Evolutionary conservation across 805 yeast genomes (phyloP), one percentile per base, ranked within the genome.

Genomic region (Pichia paraexigua): DNA sequence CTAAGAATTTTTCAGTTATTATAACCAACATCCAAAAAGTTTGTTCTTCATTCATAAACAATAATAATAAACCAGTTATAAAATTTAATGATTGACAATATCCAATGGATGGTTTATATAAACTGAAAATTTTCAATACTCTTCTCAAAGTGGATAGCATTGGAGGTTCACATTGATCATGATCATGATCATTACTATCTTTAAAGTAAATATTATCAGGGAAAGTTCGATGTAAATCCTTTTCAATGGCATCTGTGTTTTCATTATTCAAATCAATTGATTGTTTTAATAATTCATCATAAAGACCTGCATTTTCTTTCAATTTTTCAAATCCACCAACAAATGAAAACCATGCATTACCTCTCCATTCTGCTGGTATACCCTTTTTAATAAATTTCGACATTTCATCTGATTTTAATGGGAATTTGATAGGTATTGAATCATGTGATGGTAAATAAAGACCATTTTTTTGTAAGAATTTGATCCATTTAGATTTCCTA

Each of bases 21-120:
- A 91, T 87, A 2, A 88, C 96, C 60, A 92, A 74, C 95, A 94
- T 85, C 98, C 99, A 92, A 64, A 94, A 92, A 0, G 96, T 82
- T 61, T 92, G 98, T 61, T 92, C 99, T 64, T 92, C 99, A 56
- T 81, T 86, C 83, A 92, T 76, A 63, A 92, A 90, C 11, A 94
- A 71, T 44, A 94, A 71, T 42, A 94, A 68, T 52, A 90, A 74
- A 0, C 97, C 99, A 2, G 95, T 95, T 42, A 94, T 74, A 65
- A 94, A 94, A 61, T 94, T 94, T 63, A 94, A 76, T 17, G 96
- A 87, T 65, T 94, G 99, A 67, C 99, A 94, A 70, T 94, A 94
- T 2, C 99, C 99, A 46, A 91, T 87, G 39, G 83, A 80, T 0
- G 98, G 97, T 60, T 83, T 87, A 62, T 86, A 87, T 15, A 82